Percentiles rank a stretch among this genome's conserved stretches.
Conservation (phyloP, 192 early-diverging fungal species). For the Backusella tarrabulga region DNA sequence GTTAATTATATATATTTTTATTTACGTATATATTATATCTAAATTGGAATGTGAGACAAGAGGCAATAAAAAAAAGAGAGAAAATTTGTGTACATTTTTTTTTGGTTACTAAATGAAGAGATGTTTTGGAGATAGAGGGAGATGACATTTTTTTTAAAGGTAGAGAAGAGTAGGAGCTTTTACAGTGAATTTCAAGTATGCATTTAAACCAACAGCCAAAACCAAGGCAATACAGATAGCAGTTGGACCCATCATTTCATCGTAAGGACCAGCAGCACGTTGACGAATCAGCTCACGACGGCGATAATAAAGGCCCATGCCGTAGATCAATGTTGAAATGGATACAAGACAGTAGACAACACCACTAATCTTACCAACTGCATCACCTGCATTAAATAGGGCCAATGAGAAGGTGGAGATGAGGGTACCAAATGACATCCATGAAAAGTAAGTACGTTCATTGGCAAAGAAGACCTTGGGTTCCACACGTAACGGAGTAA, state of each 20-base stretch:
- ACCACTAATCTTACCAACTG: slow-evolving; percentile 63
- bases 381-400: slow-evolving; percentile 75
- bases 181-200: slow-evolving; percentile 46
- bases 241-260: slow-evolving; percentile 71
- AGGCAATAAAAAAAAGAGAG: neutral
- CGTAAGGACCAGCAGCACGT: slow-evolving; percentile 58
- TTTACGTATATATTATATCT: neutral
- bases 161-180: slow-evolving; percentile 25
- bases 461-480: slow-evolving; percentile 89
- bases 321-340: slow-evolving; percentile 68
- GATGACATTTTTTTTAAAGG: slow-evolving; percentile 2
- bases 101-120: neutral
- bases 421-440: slow-evolving; percentile 77
- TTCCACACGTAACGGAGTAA: slow-evolving; percentile 66
- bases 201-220: slow-evolving; percentile 52
- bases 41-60: neutral
- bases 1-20: neutral
- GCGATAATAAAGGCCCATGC: slow-evolving; percentile 68
- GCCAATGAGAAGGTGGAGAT: slow-evolving; percentile 68
- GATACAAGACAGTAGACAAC: slow-evolving; percentile 71
- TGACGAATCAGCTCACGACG: slow-evolving; percentile 64
- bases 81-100: neutral
- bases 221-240: slow-evolving; percentile 64
- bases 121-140: neutral
- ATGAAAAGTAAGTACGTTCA: slow-evolving; percentile 81